Conservation (phyloP, 169 alveolate genomes). For the Plasmodium fragile region DNA sequence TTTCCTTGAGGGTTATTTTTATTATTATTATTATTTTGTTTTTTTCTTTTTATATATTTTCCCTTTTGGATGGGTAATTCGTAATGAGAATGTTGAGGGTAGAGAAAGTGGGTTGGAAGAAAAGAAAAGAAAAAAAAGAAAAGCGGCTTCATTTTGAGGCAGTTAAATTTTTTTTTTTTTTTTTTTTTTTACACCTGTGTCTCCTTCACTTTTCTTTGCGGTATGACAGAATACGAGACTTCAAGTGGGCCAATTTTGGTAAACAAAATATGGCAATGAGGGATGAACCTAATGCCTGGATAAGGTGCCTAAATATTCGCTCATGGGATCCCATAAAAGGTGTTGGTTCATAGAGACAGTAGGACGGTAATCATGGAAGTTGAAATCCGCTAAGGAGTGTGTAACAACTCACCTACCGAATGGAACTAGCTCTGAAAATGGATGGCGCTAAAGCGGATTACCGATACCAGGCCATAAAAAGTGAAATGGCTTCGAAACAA, state of each 20-base stretch:
- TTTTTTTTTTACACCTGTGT: neutral
- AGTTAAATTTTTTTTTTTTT: neutral
- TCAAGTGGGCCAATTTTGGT: slow-evolving; percentile 93
- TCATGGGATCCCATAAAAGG: slow-evolving; percentile 90
- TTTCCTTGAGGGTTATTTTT: no score
- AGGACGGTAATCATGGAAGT: slow-evolving; percentile 95
- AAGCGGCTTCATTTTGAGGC: neutral
- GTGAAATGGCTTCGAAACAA: neutral
- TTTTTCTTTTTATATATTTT: no score
- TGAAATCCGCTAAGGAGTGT: slow-evolving; percentile 95
- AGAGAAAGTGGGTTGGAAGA: no score
- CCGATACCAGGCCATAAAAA: slow-evolving; percentile 91
- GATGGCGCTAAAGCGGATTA: slow-evolving; percentile 93
- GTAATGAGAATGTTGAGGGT: neutral
- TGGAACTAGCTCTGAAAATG: slow-evolving; percentile 92
- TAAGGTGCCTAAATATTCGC: slow-evolving; percentile 93
- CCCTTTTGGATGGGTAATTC: neutral
- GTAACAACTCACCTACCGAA: slow-evolving; percentile 94
- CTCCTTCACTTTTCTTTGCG: neutral
- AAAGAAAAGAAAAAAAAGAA: neutral
- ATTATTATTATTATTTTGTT: no score
- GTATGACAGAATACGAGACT: slow-evolving; percentile 80
- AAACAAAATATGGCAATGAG: slow-evolving; percentile 94
- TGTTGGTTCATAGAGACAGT: slow-evolving; percentile 92
- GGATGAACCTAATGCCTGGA: slow-evolving; percentile 93